Percentiles rank a stretch among this genome's conserved stretches.
phyloP scores from a whole-genome alignment of 2,329 filamentous ascomycete species.

The Bisporella sp. region DNA sequence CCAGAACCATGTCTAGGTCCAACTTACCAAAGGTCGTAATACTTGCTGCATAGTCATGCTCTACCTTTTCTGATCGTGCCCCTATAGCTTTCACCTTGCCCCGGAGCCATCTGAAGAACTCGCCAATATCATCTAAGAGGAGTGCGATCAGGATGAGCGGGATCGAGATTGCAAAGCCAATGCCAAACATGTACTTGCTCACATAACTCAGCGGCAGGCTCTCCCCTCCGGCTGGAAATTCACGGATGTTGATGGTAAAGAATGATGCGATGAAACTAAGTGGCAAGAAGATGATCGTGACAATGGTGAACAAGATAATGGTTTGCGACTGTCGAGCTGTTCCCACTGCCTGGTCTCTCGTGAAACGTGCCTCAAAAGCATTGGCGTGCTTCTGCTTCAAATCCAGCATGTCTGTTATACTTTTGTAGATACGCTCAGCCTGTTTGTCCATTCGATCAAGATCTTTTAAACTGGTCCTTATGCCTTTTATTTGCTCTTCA shows the following conservation, averaged over 20 bases:
- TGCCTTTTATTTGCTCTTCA: conserved; percentile 14
- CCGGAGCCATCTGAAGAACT: conserved; percentile 4
- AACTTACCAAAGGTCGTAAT: conserved; percentile 7
- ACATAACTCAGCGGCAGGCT: conserved; percentile 17
- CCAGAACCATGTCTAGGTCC: conserved; percentile 14
- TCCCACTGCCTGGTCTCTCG: conserved; percentile 19
- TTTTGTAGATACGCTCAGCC: conserved; percentile 67
- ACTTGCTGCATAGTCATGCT: background rate
- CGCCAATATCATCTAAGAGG: conserved; percentile 17
- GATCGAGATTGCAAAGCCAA: conserved; percentile 19
- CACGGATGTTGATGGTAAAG: conserved; percentile 20
- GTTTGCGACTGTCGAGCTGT: conserved; percentile 23
- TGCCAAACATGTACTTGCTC: conserved; percentile 22
- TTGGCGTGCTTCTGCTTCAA: conserved; percentile 24
- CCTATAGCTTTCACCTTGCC: background rate
- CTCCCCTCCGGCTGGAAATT: conserved; percentile 11
- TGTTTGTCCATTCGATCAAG: conserved; percentile 68
- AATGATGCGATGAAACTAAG: conserved; percentile 22
- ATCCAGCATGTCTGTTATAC: conserved; percentile 59
- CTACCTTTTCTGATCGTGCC: background rate
- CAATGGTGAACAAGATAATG: conserved; percentile 27
- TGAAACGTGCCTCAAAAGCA: conserved; percentile 23
- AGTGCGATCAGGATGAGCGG: conserved; percentile 19
- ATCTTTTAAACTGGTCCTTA: conserved; percentile 18
- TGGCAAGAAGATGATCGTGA: conserved; percentile 27